Base-by-base conservation (phyloP, 164 flowering plant species). In the Macadamia tetraphylla region DNA sequence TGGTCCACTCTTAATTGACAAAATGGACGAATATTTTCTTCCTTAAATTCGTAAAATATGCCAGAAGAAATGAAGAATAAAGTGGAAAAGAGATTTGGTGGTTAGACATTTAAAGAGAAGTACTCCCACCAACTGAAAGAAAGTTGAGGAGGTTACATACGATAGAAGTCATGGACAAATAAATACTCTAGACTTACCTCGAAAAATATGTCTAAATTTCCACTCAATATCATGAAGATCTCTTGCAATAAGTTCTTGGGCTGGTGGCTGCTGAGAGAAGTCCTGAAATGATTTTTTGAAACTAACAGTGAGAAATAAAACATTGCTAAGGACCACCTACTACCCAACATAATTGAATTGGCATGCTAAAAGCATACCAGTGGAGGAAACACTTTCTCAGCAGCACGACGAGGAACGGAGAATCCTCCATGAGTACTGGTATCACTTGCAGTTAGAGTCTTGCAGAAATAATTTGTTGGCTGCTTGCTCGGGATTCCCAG, bases 351-450 rank as follows among this genome's bases (percentile, higher is more conserved):
- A 52, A 52, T 9, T 52, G 13, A 52, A 9, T 9, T 43, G 4
- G n/a, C 14, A 52, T 3, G 10, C 56, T 9, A 52, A 15, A 10
- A 52, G 56, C 56, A 12, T 52, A 52, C 56, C 56, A 52, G 56
- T 11, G 56, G 56, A 52, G 56, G 56, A 52, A 52, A 52, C 56
- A 52, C 56, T 52, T 52, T 52, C 56, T 52, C 56, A 52, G 56
- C 56, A 11, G 56, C 56, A 52, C 56, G 56, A 52, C 56, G 56
- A 52, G 56, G 56, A 11, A 52, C 56, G 6, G 56, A 52, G 56
- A 52, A 52, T 6, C n/a, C n/a, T 52, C 56, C n/a, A 11, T 11
- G 17, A 52, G n/a, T 11, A 52, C 14, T 52, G 13, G n/a, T 52
- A 11, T 11, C n/a, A 23, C 23, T 23, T 23, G 23, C 23, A 23